Conservation (phyloP, 306 rosid species). For the Castanopsis chinensis region DNA sequence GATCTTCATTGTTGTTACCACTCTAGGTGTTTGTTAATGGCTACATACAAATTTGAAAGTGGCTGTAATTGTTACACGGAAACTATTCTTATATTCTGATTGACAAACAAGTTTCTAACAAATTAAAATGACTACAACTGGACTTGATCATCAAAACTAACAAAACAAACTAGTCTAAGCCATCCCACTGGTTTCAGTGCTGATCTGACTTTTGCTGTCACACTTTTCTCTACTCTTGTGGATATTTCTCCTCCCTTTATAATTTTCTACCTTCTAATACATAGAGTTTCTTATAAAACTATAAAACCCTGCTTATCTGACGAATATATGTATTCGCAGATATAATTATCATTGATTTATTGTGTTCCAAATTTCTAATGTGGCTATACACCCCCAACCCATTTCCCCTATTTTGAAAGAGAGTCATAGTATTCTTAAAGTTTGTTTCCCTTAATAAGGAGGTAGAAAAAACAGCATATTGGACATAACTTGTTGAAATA, state of each 20-base stretch:
- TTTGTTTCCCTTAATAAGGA: neutral
- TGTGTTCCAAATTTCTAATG: neutral
- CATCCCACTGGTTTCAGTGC: neutral
- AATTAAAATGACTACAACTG: neutral
- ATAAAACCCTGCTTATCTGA: neutral
- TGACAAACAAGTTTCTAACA: neutral
- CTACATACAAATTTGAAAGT: neutral
- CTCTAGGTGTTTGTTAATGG: neutral
- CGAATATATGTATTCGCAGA: neutral
- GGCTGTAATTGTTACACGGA: neutral
- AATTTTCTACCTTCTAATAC: neutral
- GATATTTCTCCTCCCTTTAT: neutral
- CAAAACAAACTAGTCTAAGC: neutral
- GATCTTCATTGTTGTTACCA: neutral
- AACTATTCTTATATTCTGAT: neutral
- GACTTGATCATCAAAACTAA: neutral
- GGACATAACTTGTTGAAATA: neutral
- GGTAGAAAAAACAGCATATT: neutral
- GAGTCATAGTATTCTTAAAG: neutral
- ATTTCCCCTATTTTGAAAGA: neutral
- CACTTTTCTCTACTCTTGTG: neutral
- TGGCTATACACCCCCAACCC: neutral
- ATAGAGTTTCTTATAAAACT: neutral
- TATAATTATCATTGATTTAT: neutral
- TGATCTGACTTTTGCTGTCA: neutral